A percentile compares a stretch with the other conserved stretches of the same genome.
Conservation (phyloP, 176 grass and related monocot genomes). For the Alloteropsis semialata region DNA sequence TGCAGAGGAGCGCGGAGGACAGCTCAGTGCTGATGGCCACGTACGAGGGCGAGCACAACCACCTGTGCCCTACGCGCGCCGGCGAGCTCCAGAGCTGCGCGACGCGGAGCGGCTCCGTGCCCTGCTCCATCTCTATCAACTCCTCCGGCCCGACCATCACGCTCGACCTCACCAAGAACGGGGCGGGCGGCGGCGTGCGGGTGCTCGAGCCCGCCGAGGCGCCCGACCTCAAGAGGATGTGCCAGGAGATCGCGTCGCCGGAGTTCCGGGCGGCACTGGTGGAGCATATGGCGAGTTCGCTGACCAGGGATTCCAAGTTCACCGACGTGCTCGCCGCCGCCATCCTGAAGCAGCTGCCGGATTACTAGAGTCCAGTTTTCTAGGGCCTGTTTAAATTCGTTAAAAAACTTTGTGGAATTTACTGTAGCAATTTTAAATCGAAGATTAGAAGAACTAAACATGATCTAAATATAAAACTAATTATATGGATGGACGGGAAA, state of each 20-base stretch:
- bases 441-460: too few species aligned
- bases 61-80: conserved; percentile 27
- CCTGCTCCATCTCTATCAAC: conserved; percentile 60
- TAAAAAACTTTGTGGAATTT: too few species aligned
- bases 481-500: too few species aligned
- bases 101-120: conserved; percentile 16
- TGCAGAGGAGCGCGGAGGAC: conserved; percentile 91
- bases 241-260: conserved; percentile 43
- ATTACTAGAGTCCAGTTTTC: conserved; percentile 5
- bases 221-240: conserved; percentile 35
- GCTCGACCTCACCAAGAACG: conserved; percentile 56
- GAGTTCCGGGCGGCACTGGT: conserved; percentile 58
- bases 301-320: conserved; percentile 63
- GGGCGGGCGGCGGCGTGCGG: neutral
- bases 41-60: conserved; percentile 96
- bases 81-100: neutral
- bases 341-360: conserved; percentile 55
- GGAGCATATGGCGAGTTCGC: conserved; percentile 63
- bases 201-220: neutral
- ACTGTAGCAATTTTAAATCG: too few species aligned
- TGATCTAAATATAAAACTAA: too few species aligned
- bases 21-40: conserved; percentile 68
- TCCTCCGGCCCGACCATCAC: conserved; percentile 65
- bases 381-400: too few species aligned
- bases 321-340: conserved; percentile 51